Evolutionary conservation across 163 green algal genomes (phyloP).

Genomic region (Prototheca cutis): DNA sequence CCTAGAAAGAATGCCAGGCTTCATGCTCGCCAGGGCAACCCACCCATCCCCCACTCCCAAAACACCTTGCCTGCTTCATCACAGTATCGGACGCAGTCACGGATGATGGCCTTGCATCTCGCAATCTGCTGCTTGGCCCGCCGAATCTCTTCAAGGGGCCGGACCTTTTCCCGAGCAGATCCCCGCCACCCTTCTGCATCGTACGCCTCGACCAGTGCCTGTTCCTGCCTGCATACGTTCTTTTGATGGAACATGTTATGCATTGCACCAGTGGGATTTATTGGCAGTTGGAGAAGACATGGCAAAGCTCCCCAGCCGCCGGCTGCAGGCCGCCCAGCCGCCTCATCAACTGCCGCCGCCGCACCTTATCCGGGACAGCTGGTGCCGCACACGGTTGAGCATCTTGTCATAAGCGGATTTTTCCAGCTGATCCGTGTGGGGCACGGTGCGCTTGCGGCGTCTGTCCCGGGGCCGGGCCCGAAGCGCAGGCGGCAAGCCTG

Average conservation of each 20-base stretch:
- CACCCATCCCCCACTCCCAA: no score
- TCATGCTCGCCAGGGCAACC: no score
- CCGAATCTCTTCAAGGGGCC: slow-evolving; percentile 42
- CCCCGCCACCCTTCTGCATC: slow-evolving; percentile 59
- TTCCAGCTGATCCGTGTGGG: neutral
- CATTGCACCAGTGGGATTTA: no score
- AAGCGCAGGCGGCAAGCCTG: no score
- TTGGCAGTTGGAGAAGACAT: no score
- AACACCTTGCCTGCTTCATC: no score
- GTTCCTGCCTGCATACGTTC: slow-evolving; percentile 40
- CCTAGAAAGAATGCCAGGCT: no score
- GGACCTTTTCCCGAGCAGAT: slow-evolving; percentile 43
- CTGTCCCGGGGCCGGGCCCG: no score
- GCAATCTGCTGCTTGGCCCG: slow-evolving; percentile 36
- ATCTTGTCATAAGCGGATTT: slow-evolving; percentile 11
- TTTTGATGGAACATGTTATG: no score
- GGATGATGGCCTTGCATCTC: slow-evolving; percentile 41
- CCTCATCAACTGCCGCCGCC: no score
- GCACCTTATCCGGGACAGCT: slow-evolving; percentile 26
- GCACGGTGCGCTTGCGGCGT: neutral
- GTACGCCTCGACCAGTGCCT: slow-evolving; percentile 55
- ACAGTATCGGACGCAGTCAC: slow-evolving; percentile 43
- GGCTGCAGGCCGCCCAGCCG: no score
- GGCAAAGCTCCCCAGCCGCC: no score
- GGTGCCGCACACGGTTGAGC: slow-evolving; percentile 24